Evolutionary conservation across 2,329 filamentous ascomycete species (phyloP).

Genomic region (Colletotrichum lini): DNA sequence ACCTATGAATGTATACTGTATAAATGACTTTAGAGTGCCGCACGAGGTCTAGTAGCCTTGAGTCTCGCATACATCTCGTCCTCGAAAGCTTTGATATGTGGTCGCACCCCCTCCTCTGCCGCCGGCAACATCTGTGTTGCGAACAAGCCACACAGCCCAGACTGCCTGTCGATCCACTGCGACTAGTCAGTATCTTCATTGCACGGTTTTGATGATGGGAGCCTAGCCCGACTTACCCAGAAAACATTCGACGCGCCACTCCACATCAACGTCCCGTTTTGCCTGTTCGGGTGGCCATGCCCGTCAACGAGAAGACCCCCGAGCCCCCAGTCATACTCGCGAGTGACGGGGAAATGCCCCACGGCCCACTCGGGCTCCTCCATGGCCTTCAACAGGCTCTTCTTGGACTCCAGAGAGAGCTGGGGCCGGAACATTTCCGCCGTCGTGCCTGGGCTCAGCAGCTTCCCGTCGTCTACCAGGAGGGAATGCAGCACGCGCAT

Average conservation of each 20-base stretch:
- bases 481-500: conserved; percentile 62
- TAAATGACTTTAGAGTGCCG: not conserved
- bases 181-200: not conserved
- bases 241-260: conserved; percentile 61
- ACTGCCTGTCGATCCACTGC: conserved; percentile 52
- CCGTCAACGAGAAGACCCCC: conserved; percentile 59
- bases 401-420: conserved; percentile 48
- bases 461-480: conserved; percentile 62
- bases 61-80: conserved; percentile 55
- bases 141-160: conserved; percentile 58
- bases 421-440: conserved; percentile 64
- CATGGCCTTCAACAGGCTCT: conserved; percentile 47
- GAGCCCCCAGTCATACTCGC: conserved; percentile 58
- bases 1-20: too few species aligned
- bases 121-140: conserved; percentile 59
- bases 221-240: conserved; percentile 57
- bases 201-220: not conserved
- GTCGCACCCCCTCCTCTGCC: conserved; percentile 54
- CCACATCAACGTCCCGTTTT: conserved; percentile 59
- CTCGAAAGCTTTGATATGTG: conserved; percentile 55
- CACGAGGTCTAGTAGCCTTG: not conserved
- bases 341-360: conserved; percentile 50
- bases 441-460: conserved; percentile 59
- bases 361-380: conserved; percentile 47
- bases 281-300: conserved; percentile 54